phyloP scores from a whole-genome alignment of 352 stramenopile genomes.

The Ophiocytium majus region DNA sequence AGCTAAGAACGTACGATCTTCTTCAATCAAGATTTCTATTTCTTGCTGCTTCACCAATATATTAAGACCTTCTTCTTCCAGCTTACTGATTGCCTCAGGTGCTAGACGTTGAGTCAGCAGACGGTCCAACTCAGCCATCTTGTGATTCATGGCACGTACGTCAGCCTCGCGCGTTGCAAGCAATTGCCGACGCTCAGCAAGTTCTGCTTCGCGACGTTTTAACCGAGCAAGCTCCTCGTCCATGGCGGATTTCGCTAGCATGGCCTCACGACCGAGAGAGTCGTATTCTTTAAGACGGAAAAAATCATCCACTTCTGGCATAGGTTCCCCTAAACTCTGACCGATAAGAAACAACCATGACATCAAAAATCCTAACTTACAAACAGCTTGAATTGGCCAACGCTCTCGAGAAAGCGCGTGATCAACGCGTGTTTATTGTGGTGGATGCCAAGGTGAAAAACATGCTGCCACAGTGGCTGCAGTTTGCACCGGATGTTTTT shows the following conservation, averaged over 20 bases:
- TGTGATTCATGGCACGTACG: too few relatives aligned
- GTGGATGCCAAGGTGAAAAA: slow-evolving; percentile 1
- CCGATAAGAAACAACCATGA: background rate
- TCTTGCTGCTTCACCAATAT: background rate
- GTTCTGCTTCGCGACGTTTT: too few relatives aligned
- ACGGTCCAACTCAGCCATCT: too few relatives aligned
- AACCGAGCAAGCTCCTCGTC: too few relatives aligned
- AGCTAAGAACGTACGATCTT: background rate
- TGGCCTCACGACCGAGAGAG: background rate
- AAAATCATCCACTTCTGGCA: background rate
- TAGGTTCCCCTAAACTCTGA: background rate
- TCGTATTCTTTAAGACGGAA: background rate
- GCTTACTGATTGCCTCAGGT: too few relatives aligned
- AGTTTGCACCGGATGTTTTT: slow-evolving; percentile 9
- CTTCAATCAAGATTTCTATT: background rate
- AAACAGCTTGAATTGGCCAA: slow-evolving; percentile 2
- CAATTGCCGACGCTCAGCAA: too few relatives aligned
- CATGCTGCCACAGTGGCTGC: background rate
- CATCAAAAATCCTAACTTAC: background rate
- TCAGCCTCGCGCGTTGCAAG: too few relatives aligned
- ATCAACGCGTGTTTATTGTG: background rate
- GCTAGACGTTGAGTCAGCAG: too few relatives aligned
- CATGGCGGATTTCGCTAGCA: too few relatives aligned
- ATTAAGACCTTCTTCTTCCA: slow-evolving; percentile 6
- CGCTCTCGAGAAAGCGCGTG: background rate